phyloP scores from a whole-genome alignment of 192 early-diverging fungal genomes.

The Podila minutissima region DNA sequence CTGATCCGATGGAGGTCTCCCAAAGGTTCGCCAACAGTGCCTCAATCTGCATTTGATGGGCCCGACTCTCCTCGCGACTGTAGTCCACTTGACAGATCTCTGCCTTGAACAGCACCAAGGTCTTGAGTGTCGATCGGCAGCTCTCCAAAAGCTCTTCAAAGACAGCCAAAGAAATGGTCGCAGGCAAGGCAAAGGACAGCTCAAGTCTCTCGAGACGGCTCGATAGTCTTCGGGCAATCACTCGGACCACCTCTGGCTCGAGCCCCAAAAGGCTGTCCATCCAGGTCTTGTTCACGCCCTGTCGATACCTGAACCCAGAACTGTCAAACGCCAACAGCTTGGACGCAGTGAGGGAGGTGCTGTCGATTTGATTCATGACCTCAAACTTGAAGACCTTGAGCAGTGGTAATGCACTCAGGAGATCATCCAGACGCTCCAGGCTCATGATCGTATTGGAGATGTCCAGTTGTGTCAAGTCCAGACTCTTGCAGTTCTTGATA shows the following conservation, averaged over 20 bases:
- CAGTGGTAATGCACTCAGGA: constrained; percentile 20
- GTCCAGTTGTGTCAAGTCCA: constrained; percentile 19
- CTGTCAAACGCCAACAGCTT: background rate
- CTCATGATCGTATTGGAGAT: constrained; percentile 44
- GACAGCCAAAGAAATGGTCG: constrained; percentile 11
- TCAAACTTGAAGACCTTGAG: constrained; percentile 48
- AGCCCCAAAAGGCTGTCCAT: constrained; percentile 17
- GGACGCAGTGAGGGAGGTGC: background rate
- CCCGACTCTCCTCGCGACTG: constrained; percentile 9
- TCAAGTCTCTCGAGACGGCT: constrained; percentile 23
- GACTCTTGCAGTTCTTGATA: constrained; percentile 26
- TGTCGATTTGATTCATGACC: constrained; percentile 27
- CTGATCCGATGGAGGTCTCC: background rate
- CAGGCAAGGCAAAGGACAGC: constrained; percentile 19
- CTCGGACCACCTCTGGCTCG: constrained; percentile 32
- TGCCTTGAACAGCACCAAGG: constrained; percentile 17
- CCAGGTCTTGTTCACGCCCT: constrained; percentile 16
- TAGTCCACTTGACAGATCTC: constrained; percentile 22
- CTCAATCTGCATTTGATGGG: constrained; percentile 11
- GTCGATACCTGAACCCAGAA: background rate
- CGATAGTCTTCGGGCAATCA: constrained; percentile 23
- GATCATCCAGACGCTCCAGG: constrained; percentile 31
- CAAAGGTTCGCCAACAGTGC: constrained; percentile 23
- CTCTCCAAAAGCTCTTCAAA: constrained; percentile 29
- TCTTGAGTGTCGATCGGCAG: constrained; percentile 25